Base-by-base conservation (phyloP, 73 alveolate genomes). In the Paramecium octaurelia region DNA sequence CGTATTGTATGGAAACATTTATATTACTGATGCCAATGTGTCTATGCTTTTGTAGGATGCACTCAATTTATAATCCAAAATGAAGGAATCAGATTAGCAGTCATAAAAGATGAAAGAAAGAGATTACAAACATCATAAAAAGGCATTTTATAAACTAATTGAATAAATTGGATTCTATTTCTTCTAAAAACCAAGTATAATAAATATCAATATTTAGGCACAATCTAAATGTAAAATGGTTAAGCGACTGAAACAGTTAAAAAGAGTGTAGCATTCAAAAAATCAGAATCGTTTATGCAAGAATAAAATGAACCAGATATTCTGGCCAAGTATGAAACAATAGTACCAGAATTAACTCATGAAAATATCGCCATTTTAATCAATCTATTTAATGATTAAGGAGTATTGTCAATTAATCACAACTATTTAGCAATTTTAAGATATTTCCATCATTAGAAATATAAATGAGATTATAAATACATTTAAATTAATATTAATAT, bases 291-390 rank as follows among this genome's bases (percentile, higher is more conserved):
- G 50, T 64, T 64, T 34, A 31, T 64, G 46, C 9, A 64, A 64
- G 84, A 64, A 18, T 64, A 64, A 27, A 64, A 64, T 64, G 84
- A 64, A 64, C 84, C 84, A 34, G 93, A 87, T 40, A 64, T 64
- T 36, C 48, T 87, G 34, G 93, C 58, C 6, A 87, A 87, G 18
- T 87, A 87, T 64, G 88, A 64, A 60, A 77, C 86, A 14, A 40
- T 87, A 8, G 93, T 87, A 3, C 93, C 93, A 8, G 93, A 87
- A 35, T 77, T 87, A n/a, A 87, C 93, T 20, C 93, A 87, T 35
- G 93, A 87, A 20, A 87, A 69, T 12, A 87, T 87, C 5, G 34
- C 43, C 16, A 36, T 87, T 24, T 68, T 87, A 42, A 68, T 87
- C 11, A 77, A 87, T n/a, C 24, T 87, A 34, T 87, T 87, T 44